A percentile compares a stretch with the other conserved stretches of the same genome.
These are phyloP conservation scores for Penicillium sp. DNA, from an alignment of 2,329 filamentous ascomycete genomes.

Conservation along the genomic window DNA sequence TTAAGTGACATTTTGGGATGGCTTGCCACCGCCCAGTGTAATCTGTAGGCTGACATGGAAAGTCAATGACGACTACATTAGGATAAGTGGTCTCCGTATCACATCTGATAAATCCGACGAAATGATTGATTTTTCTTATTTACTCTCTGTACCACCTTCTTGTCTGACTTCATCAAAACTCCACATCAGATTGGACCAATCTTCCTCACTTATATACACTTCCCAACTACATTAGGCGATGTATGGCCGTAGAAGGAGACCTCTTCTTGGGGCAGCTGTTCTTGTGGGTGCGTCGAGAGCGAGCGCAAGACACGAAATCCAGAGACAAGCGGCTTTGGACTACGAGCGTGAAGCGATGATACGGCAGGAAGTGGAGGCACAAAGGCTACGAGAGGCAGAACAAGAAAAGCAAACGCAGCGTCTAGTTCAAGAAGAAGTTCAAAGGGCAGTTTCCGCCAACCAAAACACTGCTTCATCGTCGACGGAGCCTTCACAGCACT, in stretches of 20 bases:
- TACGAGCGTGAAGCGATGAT: neutral
- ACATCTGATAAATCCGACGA: neutral
- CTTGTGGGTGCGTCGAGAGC: neutral
- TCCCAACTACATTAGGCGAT: neutral
- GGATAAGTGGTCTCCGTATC: neutral
- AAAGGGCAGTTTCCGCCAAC: neutral
- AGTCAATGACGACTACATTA: neutral
- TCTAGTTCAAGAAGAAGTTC: neutral
- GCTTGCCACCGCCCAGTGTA: neutral
- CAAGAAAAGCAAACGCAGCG: neutral
- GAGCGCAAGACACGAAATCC: neutral
- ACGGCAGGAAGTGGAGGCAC: neutral
- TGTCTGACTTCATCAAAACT: neutral
- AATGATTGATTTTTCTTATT: neutral
- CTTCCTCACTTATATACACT: neutral
- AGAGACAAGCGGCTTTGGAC: conserved; percentile 3
- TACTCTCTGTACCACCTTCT: neutral
- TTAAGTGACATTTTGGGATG: neutral
- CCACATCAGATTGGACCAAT: neutral
- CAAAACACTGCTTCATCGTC: neutral
- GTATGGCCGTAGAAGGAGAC: neutral
- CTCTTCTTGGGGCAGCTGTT: neutral
- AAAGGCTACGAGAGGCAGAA: neutral
- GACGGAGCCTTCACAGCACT: neutral
- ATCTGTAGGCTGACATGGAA: neutral